Percentiles rank a stretch among this genome's conserved stretches.
phyloP scores from a whole-genome alignment of 2,329 filamentous ascomycete species.

The Trichoderma brevicompactum region DNA sequence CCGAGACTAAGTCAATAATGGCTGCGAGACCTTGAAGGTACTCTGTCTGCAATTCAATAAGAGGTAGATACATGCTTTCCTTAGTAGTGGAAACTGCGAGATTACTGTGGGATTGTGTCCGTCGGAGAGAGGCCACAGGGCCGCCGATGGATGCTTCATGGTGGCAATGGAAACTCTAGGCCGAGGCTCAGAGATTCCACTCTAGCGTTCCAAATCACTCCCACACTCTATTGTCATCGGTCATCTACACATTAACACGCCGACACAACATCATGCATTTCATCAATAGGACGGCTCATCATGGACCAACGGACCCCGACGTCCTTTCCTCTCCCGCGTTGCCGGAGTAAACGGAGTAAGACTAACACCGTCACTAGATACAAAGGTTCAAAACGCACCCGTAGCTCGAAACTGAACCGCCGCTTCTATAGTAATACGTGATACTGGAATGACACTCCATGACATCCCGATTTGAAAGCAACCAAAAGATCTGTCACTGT shows the following conservation, averaged over 20 bases:
- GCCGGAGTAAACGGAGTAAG: constrained; percentile 6
- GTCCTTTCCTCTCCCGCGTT: not conserved
- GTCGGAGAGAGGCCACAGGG: not conserved
- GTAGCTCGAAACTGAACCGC: constrained; percentile 4
- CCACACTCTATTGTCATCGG: not conserved
- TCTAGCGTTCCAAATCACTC: not conserved
- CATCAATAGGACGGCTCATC: not conserved
- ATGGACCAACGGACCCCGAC: not conserved
- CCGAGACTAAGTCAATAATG: no score
- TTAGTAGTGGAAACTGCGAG: no score
- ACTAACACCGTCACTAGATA: not conserved
- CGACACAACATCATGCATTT: not conserved
- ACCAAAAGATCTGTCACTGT: not conserved
- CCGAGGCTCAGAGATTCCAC: not conserved
- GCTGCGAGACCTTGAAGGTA: no score
- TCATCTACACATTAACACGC: not conserved
- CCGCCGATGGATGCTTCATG: not conserved
- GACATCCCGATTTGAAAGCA: not conserved
- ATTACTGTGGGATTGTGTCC: no score
- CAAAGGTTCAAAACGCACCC: not conserved
- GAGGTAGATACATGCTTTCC: no score
- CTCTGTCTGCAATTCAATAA: no score
- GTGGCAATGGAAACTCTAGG: not conserved
- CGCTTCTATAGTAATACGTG: not conserved
- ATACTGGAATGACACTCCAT: constrained; percentile 1